phyloP scores from a whole-genome alignment of 192 early-diverging fungal genomes.

The Coemansia sp. region DNA sequence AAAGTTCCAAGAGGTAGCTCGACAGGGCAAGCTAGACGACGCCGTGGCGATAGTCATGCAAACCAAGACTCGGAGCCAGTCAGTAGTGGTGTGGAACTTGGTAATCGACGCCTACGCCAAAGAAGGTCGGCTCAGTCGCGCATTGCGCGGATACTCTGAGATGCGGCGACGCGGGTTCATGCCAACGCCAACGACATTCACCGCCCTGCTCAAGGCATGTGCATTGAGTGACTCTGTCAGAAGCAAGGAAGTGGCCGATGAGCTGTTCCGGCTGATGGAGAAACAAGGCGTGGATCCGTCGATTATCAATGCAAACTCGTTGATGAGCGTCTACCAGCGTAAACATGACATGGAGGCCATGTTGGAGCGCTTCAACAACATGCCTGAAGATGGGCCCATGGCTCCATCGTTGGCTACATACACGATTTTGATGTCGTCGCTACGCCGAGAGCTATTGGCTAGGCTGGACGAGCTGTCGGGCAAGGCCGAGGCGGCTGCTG shows the following conservation, averaged over 20 bases:
- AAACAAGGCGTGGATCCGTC: slow-evolving; percentile 19
- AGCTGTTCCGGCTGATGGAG: slow-evolving; percentile 22
- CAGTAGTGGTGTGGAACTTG: slow-evolving; percentile 48
- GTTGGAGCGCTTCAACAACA: slow-evolving; percentile 22
- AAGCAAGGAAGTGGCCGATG: slow-evolving; percentile 26
- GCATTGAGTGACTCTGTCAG: slow-evolving; percentile 34
- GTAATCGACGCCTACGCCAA: slow-evolving; percentile 48
- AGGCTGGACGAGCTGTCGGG: slow-evolving; percentile 15
- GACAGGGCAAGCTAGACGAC: slow-evolving; percentile 44
- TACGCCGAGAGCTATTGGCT: slow-evolving; percentile 33
- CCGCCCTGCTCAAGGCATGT: slow-evolving; percentile 40
- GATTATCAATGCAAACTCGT: slow-evolving; percentile 31
- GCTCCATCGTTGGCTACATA: slow-evolving; percentile 46
- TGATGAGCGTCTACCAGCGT: slow-evolving; percentile 43
- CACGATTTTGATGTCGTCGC: slow-evolving; percentile 31
- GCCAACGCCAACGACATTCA: slow-evolving; percentile 45
- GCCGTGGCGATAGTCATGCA: slow-evolving; percentile 53
- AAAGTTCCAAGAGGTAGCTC: slow-evolving; percentile 41
- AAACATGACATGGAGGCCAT: slow-evolving; percentile 26
- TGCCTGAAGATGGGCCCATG: slow-evolving; percentile 20
- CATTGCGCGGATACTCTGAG: slow-evolving; percentile 41
- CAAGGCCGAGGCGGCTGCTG: neutral
- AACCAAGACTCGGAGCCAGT: slow-evolving; percentile 33
- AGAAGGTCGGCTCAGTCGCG: slow-evolving; percentile 35
- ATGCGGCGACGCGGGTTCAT: slow-evolving; percentile 45